These are phyloP conservation scores for Nemania abortiva DNA, from an alignment of 2,329 filamentous ascomycete genomes.

Conservation along the genomic window DNA sequence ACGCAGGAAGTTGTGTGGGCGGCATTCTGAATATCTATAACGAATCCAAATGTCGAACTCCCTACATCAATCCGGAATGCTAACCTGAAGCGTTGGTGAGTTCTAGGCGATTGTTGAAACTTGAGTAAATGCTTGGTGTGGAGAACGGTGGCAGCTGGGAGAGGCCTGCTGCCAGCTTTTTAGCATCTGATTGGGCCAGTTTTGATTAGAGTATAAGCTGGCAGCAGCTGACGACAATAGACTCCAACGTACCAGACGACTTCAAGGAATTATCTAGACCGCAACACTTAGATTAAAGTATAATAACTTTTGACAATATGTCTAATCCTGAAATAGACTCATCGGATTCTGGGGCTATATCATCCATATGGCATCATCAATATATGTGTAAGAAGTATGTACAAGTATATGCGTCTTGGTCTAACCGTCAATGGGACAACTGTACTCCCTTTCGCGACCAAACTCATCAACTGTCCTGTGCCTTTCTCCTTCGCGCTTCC, in stretches of 20 bases:
- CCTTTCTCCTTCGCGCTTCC: slow-evolving; percentile 60
- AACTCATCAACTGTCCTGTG: slow-evolving; percentile 59
- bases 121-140: neutral
- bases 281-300: neutral
- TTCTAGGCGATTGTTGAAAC: neutral
- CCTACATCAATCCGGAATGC: neutral
- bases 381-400: slow-evolving; percentile 23
- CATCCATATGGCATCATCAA: slow-evolving; percentile 20
- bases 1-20: slow-evolving; percentile 55
- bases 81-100: neutral
- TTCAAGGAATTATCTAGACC: neutral
- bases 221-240: neutral
- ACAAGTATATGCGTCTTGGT: slow-evolving; percentile 21
- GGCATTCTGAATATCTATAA: slow-evolving; percentile 47
- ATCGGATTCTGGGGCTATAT: slow-evolving; percentile 19
- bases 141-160: slow-evolving; percentile 12
- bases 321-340: slow-evolving; percentile 10
- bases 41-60: neutral
- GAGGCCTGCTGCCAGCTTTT: neutral
- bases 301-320: neutral
- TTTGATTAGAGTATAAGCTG: neutral
- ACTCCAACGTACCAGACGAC: neutral
- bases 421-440: slow-evolving; percentile 69
- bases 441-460: slow-evolving; percentile 62
- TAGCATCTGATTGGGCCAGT: neutral